Evolutionary conservation across 306 rosid genomes (phyloP), one percentile per base, ranked within the genome.

Genomic region (Cucurbita pepo): DNA sequence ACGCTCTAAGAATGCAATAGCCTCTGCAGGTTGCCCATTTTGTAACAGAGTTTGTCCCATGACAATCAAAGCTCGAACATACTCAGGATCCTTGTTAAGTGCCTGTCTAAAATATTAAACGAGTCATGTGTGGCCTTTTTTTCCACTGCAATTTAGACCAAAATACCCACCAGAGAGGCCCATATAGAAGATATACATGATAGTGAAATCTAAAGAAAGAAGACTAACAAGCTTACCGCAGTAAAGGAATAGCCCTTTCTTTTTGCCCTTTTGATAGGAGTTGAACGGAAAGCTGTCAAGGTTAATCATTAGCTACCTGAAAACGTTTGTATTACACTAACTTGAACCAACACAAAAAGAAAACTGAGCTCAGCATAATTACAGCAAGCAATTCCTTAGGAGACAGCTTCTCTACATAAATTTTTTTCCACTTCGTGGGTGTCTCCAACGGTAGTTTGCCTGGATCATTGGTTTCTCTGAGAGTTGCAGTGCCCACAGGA

Each of bases 11-110:
- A 80, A 82, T 45, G 71, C 77, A 1, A 72, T 75, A 74, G 98
- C 96, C 81, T 94, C 96, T 69, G 75, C 84, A 69, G 62, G 75
- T 72, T 50, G 79, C 52, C 82, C 85, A 83, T 86, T 83, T 84
- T 88, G 89, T 82, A 90, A 80, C 37, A 82, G 87, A 75, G 87
- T 78, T 70, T 87, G 95, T 61, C 97, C 98, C 89, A 94, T 78
- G 75, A 90, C 79, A 76, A 90, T 85, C 77, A 94, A 76, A 78
- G 94, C 97, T 73, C 86, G 79, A 16, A 75, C 71, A 51, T 82
- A 81, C 58, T 87, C 96, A 38, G 98, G 97, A 73, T 94, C 98
- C 85, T 94, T 90, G 63, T 86, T 85, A 77, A 94, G 96, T 76
- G 89, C 91, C 75, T 77, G 78, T 78, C 98, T 94, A 83, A 61